Evolutionary conservation across 1,284 basidiomycete genomes (phyloP), one percentile per base, ranked within the genome.

Genomic region (Cryptococcus sp.): DNA sequence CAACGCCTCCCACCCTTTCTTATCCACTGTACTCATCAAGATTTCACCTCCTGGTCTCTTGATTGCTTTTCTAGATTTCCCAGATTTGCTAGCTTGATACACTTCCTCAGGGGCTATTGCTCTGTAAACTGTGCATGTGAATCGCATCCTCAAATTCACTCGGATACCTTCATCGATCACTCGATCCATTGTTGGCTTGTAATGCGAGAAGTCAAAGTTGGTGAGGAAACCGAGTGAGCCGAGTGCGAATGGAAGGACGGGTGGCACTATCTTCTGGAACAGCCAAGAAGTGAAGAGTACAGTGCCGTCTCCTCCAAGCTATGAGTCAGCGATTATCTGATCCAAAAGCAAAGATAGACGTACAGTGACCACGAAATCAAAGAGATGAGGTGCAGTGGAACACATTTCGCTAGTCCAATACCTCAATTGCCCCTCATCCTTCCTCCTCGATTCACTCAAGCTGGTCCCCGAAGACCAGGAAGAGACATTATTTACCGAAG

Each of bases 391-490:
- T 53, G 84, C 88, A 50, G 83, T 82, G 53, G 83, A 87, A 76
- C 96, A 99, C 92, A 99, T 96, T 48, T 89, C 88, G 54, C 86
- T 85, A 0, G 92, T 98, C 96, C 96, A 98, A 73, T 94, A 99
- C 44, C 96, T 82, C 46, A 99, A 78, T 70, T 98, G 93, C 5
- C 96, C 96, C 54, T 93, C 86, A 45, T 86, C 84, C 46, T 52
- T 66, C 39, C 57, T 56, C 24, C 53, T 56, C 3, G 61, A 52
- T 3, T 68, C 69, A n/a, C 49, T 50, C 45, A 69, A 59, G 46
- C 67, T 72, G 0, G 62, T 56, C 3, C 66, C 57, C 9, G 66
- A 69, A 3, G 70, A 55, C 32, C 59, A 67, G 9, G 65, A 57
- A 21, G 64, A 69, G n/a, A 67, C 51, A 2, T 61, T 67, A 47